Base-by-base conservation (phyloP, 345 rosid genomes). In the Moricandia arvensis region DNA sequence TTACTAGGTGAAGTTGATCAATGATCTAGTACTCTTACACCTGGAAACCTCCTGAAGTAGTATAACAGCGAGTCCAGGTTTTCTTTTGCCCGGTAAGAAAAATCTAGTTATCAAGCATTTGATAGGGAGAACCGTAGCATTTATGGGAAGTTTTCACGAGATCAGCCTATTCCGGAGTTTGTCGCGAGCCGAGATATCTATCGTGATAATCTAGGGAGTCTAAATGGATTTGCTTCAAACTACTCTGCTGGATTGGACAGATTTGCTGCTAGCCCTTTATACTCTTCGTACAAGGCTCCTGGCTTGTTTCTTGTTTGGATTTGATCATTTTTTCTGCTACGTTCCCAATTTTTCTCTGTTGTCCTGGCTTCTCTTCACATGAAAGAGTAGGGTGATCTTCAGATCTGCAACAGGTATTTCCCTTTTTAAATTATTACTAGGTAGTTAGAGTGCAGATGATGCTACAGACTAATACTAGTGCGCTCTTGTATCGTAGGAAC, bases 311-410 rank as follows among this genome's bases (percentile, higher is more conserved):
- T 8, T 62, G 27, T n/a, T 61, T 76, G 34, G 41, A 62, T 69
- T 11, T 4, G 31, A 55, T 21, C 35, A 31, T n/a, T 71, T 17
- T 47, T 29, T 30, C 43, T 70, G 43, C 34, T 33, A 16, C 8
- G 30, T 11, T 21, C 38, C 64, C 26, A 37, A 41, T 26, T 2
- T 7, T 33, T 69, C 4, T 53, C 37, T 1, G 0, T 61, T 72
- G 35, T 70, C 27, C 97, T 11, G 97, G 97, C 63, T 94, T 94
- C 80, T 84, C 91, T 75, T 86, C 90, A 61, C 89, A 85, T 43
- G 96, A 86, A 66, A 88, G 93, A 82, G 69, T 80, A 75, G 89
- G 89, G 61, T 86, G 72, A 60, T 61, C 79, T 75, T 85, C 85
- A 59, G 96, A 89, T 72, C 75, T 34, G 33, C 79, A 58, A 27